Base-by-base conservation (phyloP, 2,329 filamentous ascomycete genomes). In the Aspergillus eucalypticola region DNA sequence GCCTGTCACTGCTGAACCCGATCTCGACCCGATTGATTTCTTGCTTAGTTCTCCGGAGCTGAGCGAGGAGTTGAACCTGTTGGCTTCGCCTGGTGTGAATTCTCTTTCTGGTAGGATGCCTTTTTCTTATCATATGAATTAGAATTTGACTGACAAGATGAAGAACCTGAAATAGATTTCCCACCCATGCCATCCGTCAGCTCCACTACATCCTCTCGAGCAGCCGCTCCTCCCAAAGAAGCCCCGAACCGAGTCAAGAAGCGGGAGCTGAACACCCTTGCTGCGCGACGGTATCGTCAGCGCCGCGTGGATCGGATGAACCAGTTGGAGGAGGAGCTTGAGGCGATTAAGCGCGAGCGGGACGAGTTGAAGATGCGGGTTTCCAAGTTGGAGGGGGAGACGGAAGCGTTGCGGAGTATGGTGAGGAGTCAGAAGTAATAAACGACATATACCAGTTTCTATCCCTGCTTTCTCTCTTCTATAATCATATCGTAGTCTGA, bases 341-440 rank as follows among this genome's bases (percentile, higher is more conserved):
- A 69, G 54, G 66, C 60, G 25, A 58, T 74, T 10, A 67, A 71
- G 49, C 67, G 67, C 56, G 74, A 76, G 58, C 67, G 74, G 23
- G 74, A 76, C 60, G 73, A 75, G 56, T 64, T 75, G 66, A 72
- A 64, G 60, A 67, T 76, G 56, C 68, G 67, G 39, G 70, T 74
- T 48, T 74, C 72, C 10, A 74, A 73, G 60, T 60, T 75, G 49
- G 72, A 76, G 63, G 74, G 73, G 8, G 73, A 76, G 64, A 73
- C 73, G 25, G 71, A 73, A 60, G 73, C 69, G 42, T 59, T 76
- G 57, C 69, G 69, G 53, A 67, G 71, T 55, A 60, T 70, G 61
- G 49, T 68, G 29, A 56, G 63, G 44, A 44, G 46, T 29, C 54
- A 61, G 59, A 29, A 39, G 32, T 38, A 13, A 25, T 25, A 23